Conservation (phyloP, 2,329 filamentous ascomycete species). For the Aspergillus neotritici region DNA sequence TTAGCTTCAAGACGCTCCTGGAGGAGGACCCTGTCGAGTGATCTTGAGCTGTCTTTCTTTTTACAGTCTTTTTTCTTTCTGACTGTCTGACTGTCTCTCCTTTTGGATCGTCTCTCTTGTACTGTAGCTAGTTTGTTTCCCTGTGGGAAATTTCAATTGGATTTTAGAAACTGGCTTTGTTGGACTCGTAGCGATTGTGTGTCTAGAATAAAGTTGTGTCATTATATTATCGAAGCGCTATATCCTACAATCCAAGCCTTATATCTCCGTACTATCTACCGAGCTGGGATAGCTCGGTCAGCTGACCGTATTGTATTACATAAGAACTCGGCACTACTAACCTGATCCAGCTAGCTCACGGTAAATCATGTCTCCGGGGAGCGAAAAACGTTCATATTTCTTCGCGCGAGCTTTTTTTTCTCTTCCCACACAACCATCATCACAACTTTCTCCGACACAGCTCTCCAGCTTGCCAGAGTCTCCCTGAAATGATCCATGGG, state of each 20-base stretch:
- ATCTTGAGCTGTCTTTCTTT: slow-evolving; percentile 10
- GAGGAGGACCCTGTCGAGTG: slow-evolving; percentile 65
- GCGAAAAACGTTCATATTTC: slow-evolving; percentile 29
- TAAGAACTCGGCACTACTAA: slow-evolving; percentile 6
- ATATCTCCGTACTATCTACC: too few species aligned
- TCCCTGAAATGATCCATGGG: slow-evolving; percentile 9
- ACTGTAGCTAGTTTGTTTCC: too few species aligned
- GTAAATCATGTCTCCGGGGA: slow-evolving; percentile 7
- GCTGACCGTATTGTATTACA: too few species aligned
- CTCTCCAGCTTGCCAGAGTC: slow-evolving; percentile 15
- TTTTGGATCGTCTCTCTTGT: slow-evolving; percentile 1
- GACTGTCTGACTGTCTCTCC: background rate
- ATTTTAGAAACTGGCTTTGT: too few species aligned
- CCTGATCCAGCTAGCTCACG: slow-evolving; percentile 27
- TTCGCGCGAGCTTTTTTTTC: slow-evolving; percentile 13
- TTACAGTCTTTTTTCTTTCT: slow-evolving; percentile 3
- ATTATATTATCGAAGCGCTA: too few species aligned
- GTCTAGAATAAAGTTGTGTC: too few species aligned
- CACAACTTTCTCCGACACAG: slow-evolving; percentile 11
- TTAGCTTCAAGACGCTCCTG: slow-evolving; percentile 76
- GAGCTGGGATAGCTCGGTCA: too few species aligned
- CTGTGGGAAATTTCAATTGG: too few species aligned
- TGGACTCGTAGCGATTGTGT: too few species aligned
- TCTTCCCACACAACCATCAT: slow-evolving; percentile 12
- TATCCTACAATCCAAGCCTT: too few species aligned